Evolutionary conservation across 768 basidiomycete genomes (phyloP), one percentile per base, ranked within the genome.

Genomic region (Termitomyces titanicus): DNA sequence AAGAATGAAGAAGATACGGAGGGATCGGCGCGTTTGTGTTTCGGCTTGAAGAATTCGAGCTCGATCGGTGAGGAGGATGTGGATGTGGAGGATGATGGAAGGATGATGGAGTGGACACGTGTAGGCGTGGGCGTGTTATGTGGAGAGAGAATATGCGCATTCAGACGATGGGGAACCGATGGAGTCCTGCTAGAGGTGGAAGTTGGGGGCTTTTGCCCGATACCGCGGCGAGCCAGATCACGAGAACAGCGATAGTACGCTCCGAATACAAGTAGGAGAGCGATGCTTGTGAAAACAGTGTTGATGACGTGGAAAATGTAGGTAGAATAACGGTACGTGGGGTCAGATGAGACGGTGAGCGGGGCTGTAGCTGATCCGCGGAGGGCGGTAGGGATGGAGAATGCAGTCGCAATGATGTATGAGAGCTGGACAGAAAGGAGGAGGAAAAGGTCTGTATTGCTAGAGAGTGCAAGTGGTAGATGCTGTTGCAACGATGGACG

Each of bases 1-100:
- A 54, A 57, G 46, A 57, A 57, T 3, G 59, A 57, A 2, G 55
- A 54, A 31, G 53, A 54, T 5, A 48, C 43, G 6, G 59, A 57
- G 18, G 34, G 45, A 10, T 15, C 22, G 11, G 39, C 33, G 18
- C 49, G 53, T 24, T 43, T 55, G 42, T 47, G 54, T 37, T 25
- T 42, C 29, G 20, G 10, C 20, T 27, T 40, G 25, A 25, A n/a
- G 37, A 34, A 8, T 38, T 34, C 20, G 27, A 35, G 29, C 12
- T 22, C 34, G n/a, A 51, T n/a, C 10, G 44, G 56, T 13, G 40
- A 25, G 10, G 15, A 5, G 40, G 46, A 33, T 18, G 24, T 38
- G 22, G 31, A 29, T 34, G 22, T 13, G 15, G 29, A 27, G 11
- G 33, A 18, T 22, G 47, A 31, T 9, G 45, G 54, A 13, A 43